Evolutionary conservation across 768 basidiomycete species (phyloP).

Genomic region (Serendipita vermifera): DNA sequence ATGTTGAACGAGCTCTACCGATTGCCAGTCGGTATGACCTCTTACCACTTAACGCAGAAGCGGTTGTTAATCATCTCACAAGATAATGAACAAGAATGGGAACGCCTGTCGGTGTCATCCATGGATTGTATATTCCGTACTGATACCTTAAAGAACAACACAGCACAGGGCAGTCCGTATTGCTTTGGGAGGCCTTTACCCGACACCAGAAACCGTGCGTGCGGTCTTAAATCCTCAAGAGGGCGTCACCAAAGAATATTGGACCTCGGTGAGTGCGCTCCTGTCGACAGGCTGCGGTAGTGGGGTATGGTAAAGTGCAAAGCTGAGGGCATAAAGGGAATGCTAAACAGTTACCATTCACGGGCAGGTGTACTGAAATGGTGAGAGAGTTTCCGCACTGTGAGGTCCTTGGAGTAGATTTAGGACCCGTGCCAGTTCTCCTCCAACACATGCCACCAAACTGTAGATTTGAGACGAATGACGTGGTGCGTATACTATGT

Average conservation of each 20-base stretch:
- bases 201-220: background rate
- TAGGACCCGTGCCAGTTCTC: background rate
- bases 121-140: background rate
- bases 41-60: background rate
- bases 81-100: background rate
- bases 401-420: background rate
- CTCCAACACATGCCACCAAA: background rate
- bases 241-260: background rate
- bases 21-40: background rate
- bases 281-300: too few relatives aligned
- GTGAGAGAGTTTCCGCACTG: background rate
- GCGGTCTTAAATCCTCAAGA: background rate
- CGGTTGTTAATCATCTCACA: background rate
- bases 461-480: background rate
- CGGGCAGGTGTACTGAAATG: background rate
- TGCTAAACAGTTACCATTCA: too few relatives aligned
- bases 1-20: background rate
- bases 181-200: background rate
- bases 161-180: background rate
- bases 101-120: background rate
- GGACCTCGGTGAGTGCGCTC: background rate
- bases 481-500: too few relatives aligned
- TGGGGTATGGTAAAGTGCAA: too few relatives aligned
- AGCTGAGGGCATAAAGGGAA: too few relatives aligned
- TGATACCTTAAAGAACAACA: background rate